Evolutionary conservation across 148 eudicot genomes (phyloP), one percentile per base, ranked within the genome.

Genomic region (Rhododendron kiyosumense): DNA sequence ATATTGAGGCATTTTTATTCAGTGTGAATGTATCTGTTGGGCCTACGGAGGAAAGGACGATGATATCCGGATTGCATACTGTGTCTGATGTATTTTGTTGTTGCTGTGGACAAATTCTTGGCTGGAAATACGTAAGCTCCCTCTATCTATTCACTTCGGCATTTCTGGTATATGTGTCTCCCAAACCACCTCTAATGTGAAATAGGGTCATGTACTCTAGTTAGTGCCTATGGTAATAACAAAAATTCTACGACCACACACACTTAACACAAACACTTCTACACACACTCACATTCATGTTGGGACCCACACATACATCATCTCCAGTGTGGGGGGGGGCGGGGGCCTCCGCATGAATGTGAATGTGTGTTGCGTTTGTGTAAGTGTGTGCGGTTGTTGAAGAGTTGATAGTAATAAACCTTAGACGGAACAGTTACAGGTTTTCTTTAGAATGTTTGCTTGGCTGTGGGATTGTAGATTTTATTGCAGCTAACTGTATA

Each of bases 61-160:
- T 93, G 95, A 71, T 88, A 75, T 90, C 95, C 17, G 95, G 95
- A 85, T 34, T 88, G 87, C 93, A 93, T 85, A 82, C 94, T 20
- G 95, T 93, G 57, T 88, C 91, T 5, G 95, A 93, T 75, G 86
- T 93, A 81, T 93, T 86, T 85, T 93, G 95, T 81, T 92, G 95
- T 81, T 86, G 91, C 83, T 93, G 95, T 78, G 92, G 93, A 38
- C 92, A 93, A 87, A 89, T 90, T 52, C 91, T 93, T 63, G 95
- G 95, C 77, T 93, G 95, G 95, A 93, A 92, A 92, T 93, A 93
- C 74, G 95, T 93, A 91, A 86, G 92, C 84, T 75, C 78, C 85
- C 85, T 81, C 36, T 32, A 32, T 74, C 85, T 65, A 6, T 43
- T 83, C 48, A 46, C 63, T 28, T 48, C 10, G 30, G 28, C n/a